Evolutionary conservation across 2,329 filamentous ascomycete genomes (phyloP), one percentile per base, ranked within the genome.

Genomic region (Fusarium sp.): DNA sequence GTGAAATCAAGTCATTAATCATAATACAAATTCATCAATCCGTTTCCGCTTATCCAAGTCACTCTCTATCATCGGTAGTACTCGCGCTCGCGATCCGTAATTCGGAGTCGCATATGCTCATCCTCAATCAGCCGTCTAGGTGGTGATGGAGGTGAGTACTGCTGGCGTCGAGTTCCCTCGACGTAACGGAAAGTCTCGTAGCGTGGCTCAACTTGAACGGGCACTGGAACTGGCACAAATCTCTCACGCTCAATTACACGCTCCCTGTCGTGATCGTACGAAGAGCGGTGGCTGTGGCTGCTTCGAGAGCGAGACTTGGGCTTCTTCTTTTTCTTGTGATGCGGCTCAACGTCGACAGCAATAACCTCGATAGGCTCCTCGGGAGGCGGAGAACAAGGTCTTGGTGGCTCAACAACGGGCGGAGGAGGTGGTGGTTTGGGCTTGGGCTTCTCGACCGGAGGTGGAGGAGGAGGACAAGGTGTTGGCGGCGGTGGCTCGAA

Each of bases 141-240:
- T 41, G 75, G 74, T 62, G 75, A 78, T 65, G 81, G 70, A 47
- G 77, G 69, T 45, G 77, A 73, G 24, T 74, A 71, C 12, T 72
- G 41, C 45, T 66, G 70, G 24, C 82, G 77, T 53, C 82, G 78
- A 27, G 84, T 82, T 1, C 83, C 84, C 62, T 87, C 84, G 51
- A 88, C 81, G 70, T 87, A 87, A 9, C 86, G 84, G 72, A 80
- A 88, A 30, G 84, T 84, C 40, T 86, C 85, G 66, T 83, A 83
- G 64, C 77, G 72, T 38, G 79, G 79, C 70, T 80, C 80, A 24
- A 76, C 76, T 52, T 78, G 79, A 20, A 82, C 80, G 1, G 80
- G 81, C 8, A 83, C 80, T 20, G 81, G 83, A 10, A 83, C 75
- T 38, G 83, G 84, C 18, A 86, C 79, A 49, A 84, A 70, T 54